Conservation (phyloP, 2,329 filamentous ascomycete species). For the Lachnum nothofagi region DNA sequence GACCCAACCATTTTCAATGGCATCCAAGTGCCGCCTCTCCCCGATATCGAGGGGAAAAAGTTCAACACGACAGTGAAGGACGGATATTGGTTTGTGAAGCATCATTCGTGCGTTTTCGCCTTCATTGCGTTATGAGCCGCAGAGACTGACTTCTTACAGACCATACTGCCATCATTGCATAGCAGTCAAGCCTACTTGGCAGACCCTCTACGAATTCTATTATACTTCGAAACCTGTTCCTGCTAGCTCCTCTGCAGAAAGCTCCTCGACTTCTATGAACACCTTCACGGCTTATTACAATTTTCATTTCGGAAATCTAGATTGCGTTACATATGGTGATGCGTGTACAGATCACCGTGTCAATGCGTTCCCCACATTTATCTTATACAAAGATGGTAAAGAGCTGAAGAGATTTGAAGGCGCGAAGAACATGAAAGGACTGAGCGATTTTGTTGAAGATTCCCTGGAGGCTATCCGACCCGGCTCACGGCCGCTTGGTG, state of each 20-base stretch:
- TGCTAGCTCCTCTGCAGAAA: slow-evolving; percentile 30
- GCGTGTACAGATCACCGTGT: slow-evolving; percentile 67
- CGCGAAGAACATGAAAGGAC: slow-evolving; percentile 57
- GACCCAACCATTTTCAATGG: slow-evolving; percentile 46
- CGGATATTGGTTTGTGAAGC: slow-evolving; percentile 34
- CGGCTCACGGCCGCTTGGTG: slow-evolving; percentile 63
- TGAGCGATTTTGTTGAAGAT: slow-evolving; percentile 70
- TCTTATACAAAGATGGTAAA: slow-evolving; percentile 75
- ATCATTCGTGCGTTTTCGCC: slow-evolving; percentile 28
- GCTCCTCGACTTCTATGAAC: slow-evolving; percentile 44
- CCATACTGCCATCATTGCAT: slow-evolving; percentile 32
- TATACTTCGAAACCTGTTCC: slow-evolving; percentile 70
- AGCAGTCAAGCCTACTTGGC: slow-evolving; percentile 72
- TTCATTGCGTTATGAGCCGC: not conserved
- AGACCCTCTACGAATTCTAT: slow-evolving; percentile 89
- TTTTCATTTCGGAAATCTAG: slow-evolving; percentile 79
- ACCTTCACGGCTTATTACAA: slow-evolving; percentile 77
- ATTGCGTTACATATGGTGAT: slow-evolving; percentile 80
- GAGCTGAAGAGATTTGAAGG: slow-evolving; percentile 60
- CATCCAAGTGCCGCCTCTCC: slow-evolving; percentile 45
- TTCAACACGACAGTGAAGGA: slow-evolving; percentile 34
- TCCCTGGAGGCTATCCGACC: slow-evolving; percentile 73
- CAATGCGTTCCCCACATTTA: slow-evolving; percentile 67
- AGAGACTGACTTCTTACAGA: slow-evolving; percentile 14
- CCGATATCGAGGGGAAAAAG: slow-evolving; percentile 42